Evolutionary conservation across 768 basidiomycete genomes (phyloP).

Genomic region (Suillus luteus): DNA sequence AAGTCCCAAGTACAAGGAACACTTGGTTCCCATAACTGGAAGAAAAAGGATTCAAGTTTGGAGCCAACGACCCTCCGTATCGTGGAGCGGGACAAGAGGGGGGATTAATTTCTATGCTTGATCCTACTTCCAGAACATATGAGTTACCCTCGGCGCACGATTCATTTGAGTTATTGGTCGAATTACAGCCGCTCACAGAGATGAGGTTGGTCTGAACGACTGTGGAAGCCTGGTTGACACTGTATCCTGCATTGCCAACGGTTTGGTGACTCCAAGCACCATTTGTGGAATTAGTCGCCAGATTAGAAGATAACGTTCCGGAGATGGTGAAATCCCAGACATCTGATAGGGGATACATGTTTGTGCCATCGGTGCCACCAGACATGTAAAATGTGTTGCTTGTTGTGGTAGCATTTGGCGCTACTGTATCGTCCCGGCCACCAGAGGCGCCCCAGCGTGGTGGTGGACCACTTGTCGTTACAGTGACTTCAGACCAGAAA

Average conservation of each 20-base stretch:
- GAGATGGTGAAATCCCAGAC: constrained; percentile 72
- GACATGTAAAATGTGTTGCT: constrained; percentile 75
- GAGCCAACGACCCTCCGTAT: constrained; percentile 56
- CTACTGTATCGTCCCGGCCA: constrained; percentile 64
- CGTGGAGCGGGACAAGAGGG: constrained; percentile 67
- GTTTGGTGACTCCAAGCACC: constrained; percentile 63
- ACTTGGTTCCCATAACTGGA: constrained; percentile 62
- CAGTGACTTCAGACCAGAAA: constrained; percentile 68
- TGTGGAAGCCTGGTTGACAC: constrained; percentile 56
- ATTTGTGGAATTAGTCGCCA: constrained; percentile 42
- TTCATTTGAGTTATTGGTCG: constrained; percentile 37
- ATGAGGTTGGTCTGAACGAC: constrained; percentile 56
- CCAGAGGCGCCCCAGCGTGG: constrained; percentile 73
- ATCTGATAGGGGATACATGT: constrained; percentile 54
- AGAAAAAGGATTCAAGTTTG: constrained; percentile 50
- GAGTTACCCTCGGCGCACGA: constrained; percentile 63
- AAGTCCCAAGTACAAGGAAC: constrained; percentile 68
- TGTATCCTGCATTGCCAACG: constrained; percentile 33
- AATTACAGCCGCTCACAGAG: constrained; percentile 63
- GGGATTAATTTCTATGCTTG: constrained; percentile 39
- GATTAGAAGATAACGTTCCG: constrained; percentile 72
- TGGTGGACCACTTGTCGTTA: constrained; percentile 56
- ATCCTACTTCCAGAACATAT: constrained; percentile 46
- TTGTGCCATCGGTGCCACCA: constrained; percentile 62
- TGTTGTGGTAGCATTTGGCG: constrained; percentile 31